Evolutionary conservation across 1,139 yeast species (phyloP), one percentile per base, ranked within the genome.

Genomic region (Meyerozyma guilliermondii): DNA sequence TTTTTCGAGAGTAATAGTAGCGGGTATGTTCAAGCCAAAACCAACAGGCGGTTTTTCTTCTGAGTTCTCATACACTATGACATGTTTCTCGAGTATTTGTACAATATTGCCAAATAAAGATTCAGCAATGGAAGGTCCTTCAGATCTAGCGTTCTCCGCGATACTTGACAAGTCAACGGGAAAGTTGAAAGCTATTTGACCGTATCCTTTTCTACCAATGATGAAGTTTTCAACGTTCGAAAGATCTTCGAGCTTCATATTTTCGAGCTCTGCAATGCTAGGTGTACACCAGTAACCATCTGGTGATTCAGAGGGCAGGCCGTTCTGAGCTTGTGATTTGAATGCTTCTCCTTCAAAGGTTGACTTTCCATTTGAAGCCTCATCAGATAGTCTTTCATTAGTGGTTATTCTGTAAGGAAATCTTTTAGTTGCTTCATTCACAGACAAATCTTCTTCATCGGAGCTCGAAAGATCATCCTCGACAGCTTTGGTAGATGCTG

Each of bases 231-330:
- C 77, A 13, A 89, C 81, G 22, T 68, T 66, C 0, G 78, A 51
- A 16, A 89, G 71, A 46, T 83, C 78, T 35, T 74, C 69, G 4
- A 63, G 53, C 0, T 85, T 57, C 51, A 80, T 58, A 8, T 63
- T 52, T 1, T 73, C 57, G 6, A 89, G 67, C 27, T 77, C 80
- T 2, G 68, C 68, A 11, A 87, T 66, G 0, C 86, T 63, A 1
- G 97, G 97, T 1, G 82, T 73, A 46, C 88, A 80, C 94, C 96
- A 89, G 59, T 89, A 89, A 2, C 81, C 89, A 29, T 71, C 71
- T 27, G 53, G 50, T 26, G 31, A 28, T 39, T 5, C 39, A 41
- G 8, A 18, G 30, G 30, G 23, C 27, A 11, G 13, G 13, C 42
- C 41, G 11, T 48, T 49, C 8, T 34, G 29, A 14, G 43, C 39